Base-by-base conservation (phyloP, 192 early-diverging fungal genomes). In the Chytriomyces sp. region DNA sequence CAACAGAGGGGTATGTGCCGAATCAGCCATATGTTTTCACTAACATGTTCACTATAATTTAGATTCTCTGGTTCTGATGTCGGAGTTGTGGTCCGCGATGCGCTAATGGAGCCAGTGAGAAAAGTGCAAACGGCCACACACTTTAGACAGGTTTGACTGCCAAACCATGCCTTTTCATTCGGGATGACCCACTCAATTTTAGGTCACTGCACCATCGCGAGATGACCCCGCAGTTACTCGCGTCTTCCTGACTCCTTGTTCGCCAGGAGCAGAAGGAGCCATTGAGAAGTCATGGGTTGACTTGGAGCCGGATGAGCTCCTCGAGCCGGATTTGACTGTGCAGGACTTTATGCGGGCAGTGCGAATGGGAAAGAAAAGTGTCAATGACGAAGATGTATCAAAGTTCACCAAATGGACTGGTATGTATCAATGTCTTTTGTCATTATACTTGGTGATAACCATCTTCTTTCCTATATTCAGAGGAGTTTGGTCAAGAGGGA, bases 61-160 rank as follows among this genome's bases (percentile, higher is more conserved):
- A 91, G 90, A 33, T 93, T 92, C 77, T 96, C 95, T 74, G 95
- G 96, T 19, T 98, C 95, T 5, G 95, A 99, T 89, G 94, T 99
- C 64, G 91, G 93, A 5, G 90, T 95, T 36, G 88, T 95, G 22
- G 97, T 98, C 10, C 85, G 94, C 3, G 97, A 99, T 80, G 97
- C 97, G 6, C 80, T 99, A 73, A 98, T 98, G 94, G 91, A 95
- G 83, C 97, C 96, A 7, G 90, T 99, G 39, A 88, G 96, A 33
- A 98, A 97, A 76, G 95, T 99, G 3, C 97, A 97, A 78, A 79
- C 85, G 63, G 93, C 95, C 32, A 97, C 93, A 36, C 94, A 96
- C 76, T 98, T 96, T 77, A 93, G 93, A 79, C 81, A 85, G 74
- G 91, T 90, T 73, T 44, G 66, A 39, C 5, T 6, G 5, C 17